Evolutionary conservation across 2,329 filamentous ascomycete genomes (phyloP).

Genomic region (Mycogone perniciosa): DNA sequence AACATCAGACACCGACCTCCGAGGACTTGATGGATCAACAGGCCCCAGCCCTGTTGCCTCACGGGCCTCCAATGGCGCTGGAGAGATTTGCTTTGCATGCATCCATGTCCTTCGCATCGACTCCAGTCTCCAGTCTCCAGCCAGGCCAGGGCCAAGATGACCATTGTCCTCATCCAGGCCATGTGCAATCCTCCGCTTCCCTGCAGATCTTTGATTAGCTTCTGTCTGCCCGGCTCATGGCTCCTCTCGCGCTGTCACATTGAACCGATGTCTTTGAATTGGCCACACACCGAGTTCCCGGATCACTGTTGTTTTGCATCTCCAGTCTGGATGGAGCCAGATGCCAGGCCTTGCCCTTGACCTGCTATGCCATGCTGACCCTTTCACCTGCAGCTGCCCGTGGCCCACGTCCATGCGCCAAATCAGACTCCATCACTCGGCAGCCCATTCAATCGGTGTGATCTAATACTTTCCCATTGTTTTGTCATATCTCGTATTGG

Average conservation of each 20-base stretch:
- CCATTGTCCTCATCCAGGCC: no score
- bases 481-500: neutral
- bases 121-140: no score
- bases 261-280: neutral
- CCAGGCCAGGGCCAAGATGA: no score
- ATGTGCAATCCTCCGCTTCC: no score
- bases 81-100: no score
- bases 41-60: no score
- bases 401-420: slow-evolving; percentile 6
- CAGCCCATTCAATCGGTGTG: slow-evolving; percentile 3
- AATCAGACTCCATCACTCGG: neutral
- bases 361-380: neutral
- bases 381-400: slow-evolving; percentile 10
- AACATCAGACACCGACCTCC: neutral
- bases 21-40: no score
- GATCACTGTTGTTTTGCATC: neutral
- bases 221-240: no score
- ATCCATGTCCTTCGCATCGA: no score
- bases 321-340: neutral
- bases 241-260: no score
- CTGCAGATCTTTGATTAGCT: no score
- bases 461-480: slow-evolving; percentile 2
- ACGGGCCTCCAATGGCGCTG: no score
- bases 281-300: neutral
- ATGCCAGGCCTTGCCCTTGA: neutral